Percentiles rank a stretch among this genome's conserved stretches.
Conservation (phyloP, 2,329 filamentous ascomycete species). For the Talaromyces rugulosus region DNA sequence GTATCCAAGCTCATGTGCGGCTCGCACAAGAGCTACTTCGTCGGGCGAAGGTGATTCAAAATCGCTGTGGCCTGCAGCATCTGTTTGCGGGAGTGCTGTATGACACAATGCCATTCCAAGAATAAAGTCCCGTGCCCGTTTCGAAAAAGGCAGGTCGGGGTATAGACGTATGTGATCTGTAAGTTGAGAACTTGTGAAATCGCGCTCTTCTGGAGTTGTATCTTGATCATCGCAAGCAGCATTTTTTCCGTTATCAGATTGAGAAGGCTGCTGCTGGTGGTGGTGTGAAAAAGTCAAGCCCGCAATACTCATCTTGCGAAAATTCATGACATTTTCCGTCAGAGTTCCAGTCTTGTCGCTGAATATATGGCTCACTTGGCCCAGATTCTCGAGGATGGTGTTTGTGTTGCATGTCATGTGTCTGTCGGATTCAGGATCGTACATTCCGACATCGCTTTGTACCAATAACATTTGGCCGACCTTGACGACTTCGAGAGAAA, state of each 20-base stretch:
- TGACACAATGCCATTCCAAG: constrained; percentile 64
- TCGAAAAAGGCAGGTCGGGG: constrained; percentile 69
- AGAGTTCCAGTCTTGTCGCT: constrained; percentile 82
- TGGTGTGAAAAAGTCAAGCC: constrained; percentile 73
- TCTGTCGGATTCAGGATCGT: constrained; percentile 68
- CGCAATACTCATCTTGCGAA: constrained; percentile 72
- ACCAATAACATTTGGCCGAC: constrained; percentile 67
- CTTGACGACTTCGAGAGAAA: constrained; percentile 84
- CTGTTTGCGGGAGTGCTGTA: constrained; percentile 69
- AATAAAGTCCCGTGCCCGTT: constrained; percentile 17
- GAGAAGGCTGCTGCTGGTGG: constrained; percentile 48
- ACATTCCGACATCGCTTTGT: constrained; percentile 73
- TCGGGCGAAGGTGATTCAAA: constrained; percentile 79
- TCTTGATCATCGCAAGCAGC: neutral
- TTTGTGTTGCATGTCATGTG: constrained; percentile 76
- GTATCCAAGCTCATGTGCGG: constrained; percentile 52
- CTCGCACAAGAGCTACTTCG: constrained; percentile 71
- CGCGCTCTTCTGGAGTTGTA: constrained; percentile 15
- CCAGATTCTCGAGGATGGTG: constrained; percentile 76
- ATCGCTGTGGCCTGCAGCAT: constrained; percentile 50
- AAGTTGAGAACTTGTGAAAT: constrained; percentile 25
- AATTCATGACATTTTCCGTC: constrained; percentile 80
- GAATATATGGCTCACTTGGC: constrained; percentile 71
- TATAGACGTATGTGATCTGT: constrained; percentile 13
- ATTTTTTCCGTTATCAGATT: constrained; percentile 20